Base-by-base conservation (phyloP, 2,329 filamentous ascomycete genomes). In the Dactylellina haptotyla region DNA sequence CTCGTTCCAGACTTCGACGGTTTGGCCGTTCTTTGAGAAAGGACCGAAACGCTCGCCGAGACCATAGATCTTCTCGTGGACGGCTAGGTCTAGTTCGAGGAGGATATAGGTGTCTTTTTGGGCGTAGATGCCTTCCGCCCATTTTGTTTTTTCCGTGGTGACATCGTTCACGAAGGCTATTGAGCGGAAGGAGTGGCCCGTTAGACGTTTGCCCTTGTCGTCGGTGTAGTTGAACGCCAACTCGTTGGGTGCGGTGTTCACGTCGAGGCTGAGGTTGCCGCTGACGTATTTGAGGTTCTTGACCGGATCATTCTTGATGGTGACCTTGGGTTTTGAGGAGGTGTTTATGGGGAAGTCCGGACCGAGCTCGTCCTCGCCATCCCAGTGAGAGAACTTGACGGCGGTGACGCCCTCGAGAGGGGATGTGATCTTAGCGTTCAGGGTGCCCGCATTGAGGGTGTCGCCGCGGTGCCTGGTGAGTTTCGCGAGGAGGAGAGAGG, bases 31-130 rank as follows among this genome's bases (percentile, higher is more conserved):
- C 80, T 91, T 92, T 79, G 90, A 89, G 80, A 90, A 90, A 4
- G 89, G 86, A 0, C 90, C 90, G 78, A 93, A 93, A 12, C 90
- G 84, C 81, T 93, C 90, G 1, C 90, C 90, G 2, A 93, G 84
- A 0, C 90, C 90, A 79, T 91, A 89, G 12, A 93, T 84, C 0
- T 87, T 87, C 80, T 93, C 90, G 14, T 84, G 83, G 2, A 87
- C 82, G 12, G 80, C 78, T 0, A 84, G 77, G 18, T 83, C 83
- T 4, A 81, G 82, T 61, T 84, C 82, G 1, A 82, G 83, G 37
- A 84, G 81, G 23, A 84, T 79, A 72, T 82, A 83, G 57, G 67
- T 70, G 28, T 76, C 76, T 79, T 80, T 39, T 76, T 81, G 23
- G 77, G 77, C 76, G 79, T 80, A 77, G 80, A 80, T 34, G 78